A percentile compares a stretch with the other conserved stretches of the same genome.
Conservation (phyloP, 176 grass and related monocot genomes). For the Alopecurus myosuroides region DNA sequence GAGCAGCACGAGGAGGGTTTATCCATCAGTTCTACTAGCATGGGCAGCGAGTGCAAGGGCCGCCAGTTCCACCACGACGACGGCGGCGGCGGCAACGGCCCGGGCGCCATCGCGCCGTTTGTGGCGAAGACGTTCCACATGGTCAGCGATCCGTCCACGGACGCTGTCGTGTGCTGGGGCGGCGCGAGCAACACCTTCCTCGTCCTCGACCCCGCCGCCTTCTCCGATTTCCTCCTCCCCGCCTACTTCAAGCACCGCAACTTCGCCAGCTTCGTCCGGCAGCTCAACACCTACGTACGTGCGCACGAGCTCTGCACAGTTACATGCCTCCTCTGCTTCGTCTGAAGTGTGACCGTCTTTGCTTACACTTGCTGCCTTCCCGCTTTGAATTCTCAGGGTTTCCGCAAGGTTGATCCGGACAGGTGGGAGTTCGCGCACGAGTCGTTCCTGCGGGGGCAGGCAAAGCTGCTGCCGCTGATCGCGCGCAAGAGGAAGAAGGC, state of each 20-base stretch:
- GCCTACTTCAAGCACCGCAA: slow-evolving; percentile 96
- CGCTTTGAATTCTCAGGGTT: slow-evolving; percentile 26
- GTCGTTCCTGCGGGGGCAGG: slow-evolving; percentile 48
- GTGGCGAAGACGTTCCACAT: slow-evolving; percentile 66
- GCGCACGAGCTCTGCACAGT: background rate
- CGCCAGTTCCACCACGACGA: background rate
- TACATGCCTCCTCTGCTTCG: background rate
- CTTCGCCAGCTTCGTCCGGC: slow-evolving; percentile 91
- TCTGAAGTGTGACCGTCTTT: background rate
- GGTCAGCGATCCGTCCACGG: slow-evolving; percentile 49
- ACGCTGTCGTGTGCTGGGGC: slow-evolving; percentile 51
- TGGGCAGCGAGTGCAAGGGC: slow-evolving; percentile 41
- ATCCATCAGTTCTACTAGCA: background rate
- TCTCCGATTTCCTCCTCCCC: slow-evolving; percentile 54
- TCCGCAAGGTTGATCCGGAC: slow-evolving; percentile 52
- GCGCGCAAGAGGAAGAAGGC: slow-evolving; percentile 51
- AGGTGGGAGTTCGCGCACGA: slow-evolving; percentile 68
- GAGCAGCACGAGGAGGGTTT: background rate
- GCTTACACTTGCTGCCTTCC: background rate
- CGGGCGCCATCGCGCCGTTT: slow-evolving; percentile 36
- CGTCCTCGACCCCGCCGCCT: slow-evolving; percentile 48
- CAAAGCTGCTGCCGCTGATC: slow-evolving; percentile 44
- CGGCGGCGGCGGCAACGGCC: background rate
- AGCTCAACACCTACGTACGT: slow-evolving; percentile 90
- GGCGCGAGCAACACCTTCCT: slow-evolving; percentile 45